Conservation (phyloP, 2,329 filamentous ascomycete genomes). For the Ophiostoma triangulosporum region DNA sequence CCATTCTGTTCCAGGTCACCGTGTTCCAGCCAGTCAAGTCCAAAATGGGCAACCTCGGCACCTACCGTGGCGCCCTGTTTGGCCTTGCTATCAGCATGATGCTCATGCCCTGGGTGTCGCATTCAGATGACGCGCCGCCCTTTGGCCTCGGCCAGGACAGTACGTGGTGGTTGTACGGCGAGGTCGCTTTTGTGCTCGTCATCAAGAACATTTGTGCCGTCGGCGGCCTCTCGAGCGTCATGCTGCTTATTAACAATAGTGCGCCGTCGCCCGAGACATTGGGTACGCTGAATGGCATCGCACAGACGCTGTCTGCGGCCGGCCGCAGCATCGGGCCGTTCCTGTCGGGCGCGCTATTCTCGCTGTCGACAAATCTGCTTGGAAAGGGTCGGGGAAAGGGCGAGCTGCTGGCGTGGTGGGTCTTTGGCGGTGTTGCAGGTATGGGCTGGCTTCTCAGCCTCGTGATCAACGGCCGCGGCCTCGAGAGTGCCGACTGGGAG, state of each 20-base stretch:
- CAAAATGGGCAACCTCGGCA: conserved; percentile 70
- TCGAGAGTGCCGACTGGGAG: conserved; percentile 45
- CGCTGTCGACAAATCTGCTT: conserved; percentile 55
- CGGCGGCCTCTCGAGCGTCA: conserved; percentile 75
- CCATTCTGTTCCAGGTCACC: conserved; percentile 80
- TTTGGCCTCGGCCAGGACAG: conserved; percentile 27
- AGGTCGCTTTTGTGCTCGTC: conserved; percentile 68
- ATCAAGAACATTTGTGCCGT: conserved; percentile 86
- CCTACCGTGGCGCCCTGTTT: conserved; percentile 65
- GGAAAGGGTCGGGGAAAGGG: conserved; percentile 59
- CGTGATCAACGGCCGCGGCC: conserved; percentile 51
- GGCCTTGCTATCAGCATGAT: conserved; percentile 73
- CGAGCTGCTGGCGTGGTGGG: conserved; percentile 70
- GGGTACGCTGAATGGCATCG: conserved; percentile 82
- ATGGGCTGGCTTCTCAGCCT: conserved; percentile 69
- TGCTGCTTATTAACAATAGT: conserved; percentile 86
- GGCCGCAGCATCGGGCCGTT: conserved; percentile 83
- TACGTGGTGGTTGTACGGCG: conserved; percentile 59
- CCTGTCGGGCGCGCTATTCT: conserved; percentile 75
- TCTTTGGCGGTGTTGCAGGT: conserved; percentile 74
- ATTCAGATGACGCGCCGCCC: conserved; percentile 35
- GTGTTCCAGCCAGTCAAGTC: conserved; percentile 69
- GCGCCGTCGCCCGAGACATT: conserved; percentile 74
- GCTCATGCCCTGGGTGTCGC: conserved; percentile 81
- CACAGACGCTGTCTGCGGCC: conserved; percentile 83